These are phyloP conservation scores for Fusarium luffae DNA, from an alignment of 2,329 filamentous ascomycete species.

Conservation along the genomic window DNA sequence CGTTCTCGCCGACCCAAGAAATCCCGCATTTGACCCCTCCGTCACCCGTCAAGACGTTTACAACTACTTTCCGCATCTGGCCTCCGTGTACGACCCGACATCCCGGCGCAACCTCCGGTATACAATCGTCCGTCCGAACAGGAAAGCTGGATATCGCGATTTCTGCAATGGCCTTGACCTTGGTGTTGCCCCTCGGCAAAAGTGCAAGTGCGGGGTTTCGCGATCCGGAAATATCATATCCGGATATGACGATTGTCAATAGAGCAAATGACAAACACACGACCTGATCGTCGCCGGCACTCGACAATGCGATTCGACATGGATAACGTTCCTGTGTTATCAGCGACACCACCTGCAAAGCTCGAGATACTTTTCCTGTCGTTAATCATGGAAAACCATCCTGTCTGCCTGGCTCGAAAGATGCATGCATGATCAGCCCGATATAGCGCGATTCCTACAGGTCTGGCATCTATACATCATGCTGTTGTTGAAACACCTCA, in stretches of 20 bases:
- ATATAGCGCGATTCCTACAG: neutral
- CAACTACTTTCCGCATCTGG: slow-evolving; percentile 11
- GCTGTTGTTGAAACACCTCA: neutral
- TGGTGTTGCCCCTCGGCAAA: slow-evolving; percentile 23
- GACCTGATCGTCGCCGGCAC: neutral
- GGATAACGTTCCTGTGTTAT: neutral
- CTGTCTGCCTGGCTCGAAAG: neutral
- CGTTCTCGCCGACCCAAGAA: slow-evolving; percentile 17
- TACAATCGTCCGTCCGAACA: slow-evolving; percentile 11
- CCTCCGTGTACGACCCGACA: slow-evolving; percentile 43
- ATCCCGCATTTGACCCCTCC: slow-evolving; percentile 34
- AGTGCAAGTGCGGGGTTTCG: slow-evolving; percentile 32
- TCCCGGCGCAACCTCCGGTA: slow-evolving; percentile 16
- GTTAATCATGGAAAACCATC: neutral
- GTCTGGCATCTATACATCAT: neutral
- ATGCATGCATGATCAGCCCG: neutral
- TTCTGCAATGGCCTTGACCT: neutral
- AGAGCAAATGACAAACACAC: neutral
- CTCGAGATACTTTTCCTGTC: neutral
- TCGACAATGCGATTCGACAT: neutral
- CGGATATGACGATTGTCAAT: slow-evolving; percentile 3
- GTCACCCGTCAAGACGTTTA: slow-evolving; percentile 1
- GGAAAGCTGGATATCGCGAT: neutral
- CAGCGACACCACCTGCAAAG: neutral
- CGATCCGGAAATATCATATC: slow-evolving; percentile 5